Evolutionary conservation across 2,329 filamentous ascomycete species (phyloP), one percentile per base, ranked within the genome.

Genomic region (Neodidymelliopsis sp.): DNA sequence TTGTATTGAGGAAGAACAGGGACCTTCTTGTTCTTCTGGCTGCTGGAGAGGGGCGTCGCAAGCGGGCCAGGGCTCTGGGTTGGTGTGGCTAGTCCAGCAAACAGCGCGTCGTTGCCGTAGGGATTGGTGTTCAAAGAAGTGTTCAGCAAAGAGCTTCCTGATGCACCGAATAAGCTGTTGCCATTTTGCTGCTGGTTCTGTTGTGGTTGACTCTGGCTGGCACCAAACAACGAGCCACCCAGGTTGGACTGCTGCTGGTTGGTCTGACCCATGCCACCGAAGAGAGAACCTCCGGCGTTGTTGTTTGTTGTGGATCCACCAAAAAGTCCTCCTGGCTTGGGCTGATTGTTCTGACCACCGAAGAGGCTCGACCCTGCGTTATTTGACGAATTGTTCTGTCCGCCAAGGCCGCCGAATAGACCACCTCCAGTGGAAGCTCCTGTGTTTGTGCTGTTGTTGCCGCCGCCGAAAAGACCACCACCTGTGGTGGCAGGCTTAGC

Each of bases 91-190:
- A 97, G 77, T 42, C 86, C 88, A 23, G 86, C 84, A 73, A 97
- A 97, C 15, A 99, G 81, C 1, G 91, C 90, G 34, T 90, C 84
- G 42, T 90, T 91, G 29, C 94, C 94, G 66, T 96, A 99, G 0
- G 95, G 93, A 41, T 89, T 91, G n/a, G 86, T 91, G 65, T 89
- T 75, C 56, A 79, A 76, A 16, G 67, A 71, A 37, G 81, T 81
- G 54, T 80, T 78, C 52, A 82, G 77, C 29, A 71, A 34, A 16
- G 67, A 66, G 50, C 79, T 79, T 46, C 80, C 79, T 6, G 76
- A 77, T 37, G 67, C 71, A n/a, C 83, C 82, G 56, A 85, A 84
- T 18, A 85, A 56, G 60, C 80, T 77, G 53, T 70, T 73, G 53
- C 64, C 67, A 44, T 68, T 62, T 8, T 59, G 54, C 24, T 66